Base-by-base conservation (phyloP, 2,329 filamentous ascomycete species). In the Endothia cerciana region DNA sequence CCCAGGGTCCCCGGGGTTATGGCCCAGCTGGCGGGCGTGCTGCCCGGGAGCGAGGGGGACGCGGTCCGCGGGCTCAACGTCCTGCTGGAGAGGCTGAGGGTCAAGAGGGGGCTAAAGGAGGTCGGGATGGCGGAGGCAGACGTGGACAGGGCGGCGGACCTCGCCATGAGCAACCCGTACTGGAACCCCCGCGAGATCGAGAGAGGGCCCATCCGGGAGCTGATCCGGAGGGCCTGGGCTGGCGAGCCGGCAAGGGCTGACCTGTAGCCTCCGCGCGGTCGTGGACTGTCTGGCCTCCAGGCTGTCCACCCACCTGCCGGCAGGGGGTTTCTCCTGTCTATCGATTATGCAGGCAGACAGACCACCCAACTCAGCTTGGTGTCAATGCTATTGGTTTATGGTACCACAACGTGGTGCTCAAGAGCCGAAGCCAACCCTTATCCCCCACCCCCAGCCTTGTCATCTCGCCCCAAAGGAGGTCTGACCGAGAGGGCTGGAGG, bases 61-160 rank as follows among this genome's bases (percentile, higher is more conserved):
- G 85, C 86, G 1, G 81, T 86, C 25, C 76, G 78, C 28, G 87
- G 87, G 0, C 70, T 89, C 63, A 89, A 89, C 70, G 73, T 81
- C 1, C 75, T 89, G 30, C 72, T 89, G 51, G 70, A 74, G n/a
- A 85, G 82, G 65, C 71, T 87, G 55, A 76, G 78, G 57, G 83
- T 87, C 2, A 82, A 85, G 74, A 77, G 81, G 45, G 81, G 79
- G 0, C 73, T 87, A 70, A 82, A 79, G 71, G 81, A 82, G 11
- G 83, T 81, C 69, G 86, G 86, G 0, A 84, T 88, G 80, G 81
- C 81, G 71, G 85, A 88, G 72, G 81, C 81, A 25, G 85, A 87
- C 71, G 78, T 88, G 11, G 84, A 85, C 64, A 83, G 80, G 70
- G 85, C 84, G 2, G 83, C 82, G 3, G 82, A 87, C 66, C 82